A percentile compares a stretch with the other conserved stretches of the same genome.
These are phyloP conservation scores for Monilinia fructigena DNA, from an alignment of 2,329 filamentous ascomycete species.

Conservation along the genomic window DNA sequence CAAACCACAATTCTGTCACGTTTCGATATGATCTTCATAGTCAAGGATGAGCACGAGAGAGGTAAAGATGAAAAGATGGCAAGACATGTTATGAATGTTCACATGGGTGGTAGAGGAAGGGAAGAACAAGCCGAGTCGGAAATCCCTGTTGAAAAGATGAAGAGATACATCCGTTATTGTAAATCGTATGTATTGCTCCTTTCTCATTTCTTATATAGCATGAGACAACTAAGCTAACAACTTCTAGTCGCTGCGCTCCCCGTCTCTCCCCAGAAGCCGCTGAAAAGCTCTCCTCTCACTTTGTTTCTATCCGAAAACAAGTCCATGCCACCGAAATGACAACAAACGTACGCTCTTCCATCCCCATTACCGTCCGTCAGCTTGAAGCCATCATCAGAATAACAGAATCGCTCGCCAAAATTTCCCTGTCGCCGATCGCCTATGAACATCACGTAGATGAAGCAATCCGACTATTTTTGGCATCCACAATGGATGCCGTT, in stretches of 20 bases:
- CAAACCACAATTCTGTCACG: slow-evolving; percentile 96
- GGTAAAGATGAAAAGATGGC: slow-evolving; percentile 90
- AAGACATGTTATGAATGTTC: slow-evolving; percentile 94
- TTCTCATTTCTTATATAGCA: background rate
- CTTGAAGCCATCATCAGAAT: slow-evolving; percentile 97
- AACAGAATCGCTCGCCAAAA: slow-evolving; percentile 90
- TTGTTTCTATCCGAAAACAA: slow-evolving; percentile 92
- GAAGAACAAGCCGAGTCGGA: slow-evolving; percentile 85
- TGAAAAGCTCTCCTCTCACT: slow-evolving; percentile 95
- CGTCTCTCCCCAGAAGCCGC: slow-evolving; percentile 86
- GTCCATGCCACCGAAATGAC: slow-evolving; percentile 89
- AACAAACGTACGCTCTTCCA: slow-evolving; percentile 85
- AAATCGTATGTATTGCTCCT: slow-evolving; percentile 65
- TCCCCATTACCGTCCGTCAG: slow-evolving; percentile 96
- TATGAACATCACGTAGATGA: slow-evolving; percentile 93
- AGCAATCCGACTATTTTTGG: slow-evolving; percentile 93
- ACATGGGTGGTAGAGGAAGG: slow-evolving; percentile 83
- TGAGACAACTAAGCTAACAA: slow-evolving; percentile 22
- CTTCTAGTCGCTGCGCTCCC: slow-evolving; percentile 77
- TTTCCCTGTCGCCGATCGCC: slow-evolving; percentile 80
- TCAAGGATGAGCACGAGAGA: slow-evolving; percentile 89
- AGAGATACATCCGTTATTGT: slow-evolving; percentile 95
- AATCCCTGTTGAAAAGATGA: slow-evolving; percentile 94
- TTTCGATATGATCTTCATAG: slow-evolving; percentile 99
- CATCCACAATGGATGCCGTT: slow-evolving; percentile 96